Evolutionary conservation across 768 basidiomycete species (phyloP).

Genomic region (Psilocybe subaeruginosa): DNA sequence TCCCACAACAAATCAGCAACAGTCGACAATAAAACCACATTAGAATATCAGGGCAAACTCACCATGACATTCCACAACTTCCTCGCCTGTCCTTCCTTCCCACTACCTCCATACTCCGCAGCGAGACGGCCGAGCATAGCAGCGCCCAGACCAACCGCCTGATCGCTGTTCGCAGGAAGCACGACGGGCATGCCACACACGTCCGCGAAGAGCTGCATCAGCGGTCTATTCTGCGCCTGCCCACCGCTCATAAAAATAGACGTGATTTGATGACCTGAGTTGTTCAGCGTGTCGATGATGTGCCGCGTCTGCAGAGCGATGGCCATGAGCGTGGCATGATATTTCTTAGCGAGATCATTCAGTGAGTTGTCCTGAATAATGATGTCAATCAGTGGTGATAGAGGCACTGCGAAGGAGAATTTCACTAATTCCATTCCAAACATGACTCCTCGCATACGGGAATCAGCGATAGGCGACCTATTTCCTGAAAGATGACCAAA

Average conservation of each 20-base stretch:
- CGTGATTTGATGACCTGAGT: slow-evolving; percentile 77
- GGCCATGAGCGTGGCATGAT: slow-evolving; percentile 88
- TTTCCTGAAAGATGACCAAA: slow-evolving; percentile 61
- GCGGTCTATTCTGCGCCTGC: slow-evolving; percentile 84
- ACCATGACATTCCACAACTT: slow-evolving; percentile 94
- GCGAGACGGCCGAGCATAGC: slow-evolving; percentile 95
- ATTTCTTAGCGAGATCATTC: slow-evolving; percentile 85
- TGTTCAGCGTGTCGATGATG: slow-evolving; percentile 90
- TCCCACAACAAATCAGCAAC: slow-evolving; percentile 1
- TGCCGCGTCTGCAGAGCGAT: slow-evolving; percentile 95
- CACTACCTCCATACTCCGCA: slow-evolving; percentile 48
- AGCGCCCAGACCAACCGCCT: slow-evolving; percentile 89
- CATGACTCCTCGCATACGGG: slow-evolving; percentile 93
- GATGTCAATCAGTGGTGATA: neutral
- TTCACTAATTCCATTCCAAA: slow-evolving; percentile 77
- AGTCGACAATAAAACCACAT: neutral
- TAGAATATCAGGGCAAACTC: slow-evolving; percentile 19
- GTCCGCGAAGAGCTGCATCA: slow-evolving; percentile 92
- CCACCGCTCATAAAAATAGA: slow-evolving; percentile 93
- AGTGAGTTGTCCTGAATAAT: slow-evolving; percentile 63
- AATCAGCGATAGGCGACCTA: slow-evolving; percentile 93
- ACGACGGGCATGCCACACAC: slow-evolving; percentile 83
- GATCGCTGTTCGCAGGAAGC: slow-evolving; percentile 73
- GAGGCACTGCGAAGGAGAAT: neutral
- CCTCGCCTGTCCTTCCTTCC: slow-evolving; percentile 53